Evolutionary conservation across 179 eudicot genomes (phyloP).

Genomic region (Gypsophila paniculata): DNA sequence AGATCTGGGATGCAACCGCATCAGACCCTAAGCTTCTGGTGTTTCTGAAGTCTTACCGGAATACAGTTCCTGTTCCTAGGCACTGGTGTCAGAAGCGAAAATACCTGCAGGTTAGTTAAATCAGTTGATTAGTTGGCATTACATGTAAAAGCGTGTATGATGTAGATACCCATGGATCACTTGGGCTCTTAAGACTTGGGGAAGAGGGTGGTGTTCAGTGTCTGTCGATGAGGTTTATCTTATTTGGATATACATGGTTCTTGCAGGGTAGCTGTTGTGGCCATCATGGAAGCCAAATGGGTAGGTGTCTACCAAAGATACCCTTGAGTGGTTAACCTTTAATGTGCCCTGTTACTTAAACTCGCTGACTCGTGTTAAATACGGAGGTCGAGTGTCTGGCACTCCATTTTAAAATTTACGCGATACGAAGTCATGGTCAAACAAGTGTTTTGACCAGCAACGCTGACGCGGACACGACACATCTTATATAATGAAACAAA

Average conservation of each 20-base stretch:
- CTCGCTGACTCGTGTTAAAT: too few relatives aligned
- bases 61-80: conserved; percentile 94
- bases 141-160: conserved; percentile 25
- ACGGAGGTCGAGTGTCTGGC: too few relatives aligned
- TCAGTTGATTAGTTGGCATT: conserved; percentile 5
- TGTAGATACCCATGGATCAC: conserved; percentile 20
- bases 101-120: conserved; percentile 72
- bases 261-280: conserved; percentile 97
- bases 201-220: conserved; percentile 42
- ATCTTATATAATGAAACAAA: too few relatives aligned
- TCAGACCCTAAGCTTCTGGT: conserved; percentile 91
- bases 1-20: conserved; percentile 99
- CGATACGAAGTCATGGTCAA: too few relatives aligned
- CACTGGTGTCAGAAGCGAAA: conserved; percentile 98
- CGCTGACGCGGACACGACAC: too few relatives aligned
- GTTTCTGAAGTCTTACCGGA: conserved; percentile 82
- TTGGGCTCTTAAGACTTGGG: conserved; percentile 31
- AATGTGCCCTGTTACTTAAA: too few relatives aligned
- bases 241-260: conserved; percentile 93
- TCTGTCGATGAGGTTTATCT: conserved; percentile 67
- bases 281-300: conserved; percentile 70
- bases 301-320: conserved; percentile 78
- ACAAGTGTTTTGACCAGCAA: too few relatives aligned
- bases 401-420: too few relatives aligned
- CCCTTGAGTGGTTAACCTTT: conserved; percentile 43